Conservation (phyloP, 108 stramenopile species). For the Skeletonema grethae region DNA sequence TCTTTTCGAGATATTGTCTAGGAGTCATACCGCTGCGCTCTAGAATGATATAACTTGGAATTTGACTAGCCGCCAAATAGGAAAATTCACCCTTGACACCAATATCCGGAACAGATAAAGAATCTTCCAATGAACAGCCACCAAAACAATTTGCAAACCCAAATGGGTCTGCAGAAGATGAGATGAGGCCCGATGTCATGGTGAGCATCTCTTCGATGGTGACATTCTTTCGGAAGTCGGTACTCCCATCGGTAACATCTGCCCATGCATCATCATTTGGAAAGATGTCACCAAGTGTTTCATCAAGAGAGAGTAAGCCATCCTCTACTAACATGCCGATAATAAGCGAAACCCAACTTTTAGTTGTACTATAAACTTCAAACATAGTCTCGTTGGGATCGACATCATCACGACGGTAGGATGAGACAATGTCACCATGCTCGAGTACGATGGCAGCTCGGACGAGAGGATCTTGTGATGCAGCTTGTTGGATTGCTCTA, state of each 20-base stretch:
- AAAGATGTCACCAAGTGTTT: slow-evolving; percentile 26
- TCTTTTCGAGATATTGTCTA: not conserved
- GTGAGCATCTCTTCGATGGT: slow-evolving; percentile 22
- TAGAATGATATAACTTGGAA: not conserved
- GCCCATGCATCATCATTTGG: slow-evolving; percentile 8
- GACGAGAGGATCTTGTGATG: not conserved
- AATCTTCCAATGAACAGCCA: not conserved
- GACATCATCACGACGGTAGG: slow-evolving; percentile 12
- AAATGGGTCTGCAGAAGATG: too few relatives aligned
- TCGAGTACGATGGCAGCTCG: slow-evolving; percentile 4
- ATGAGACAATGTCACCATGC: slow-evolving; percentile 1
- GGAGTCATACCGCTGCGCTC: slow-evolving; percentile 13
- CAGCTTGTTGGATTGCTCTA: not conserved
- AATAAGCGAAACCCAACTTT: not conserved
- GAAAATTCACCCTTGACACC: slow-evolving; percentile 4
- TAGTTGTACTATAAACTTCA: not conserved
- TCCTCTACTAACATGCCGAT: slow-evolving; percentile 18
- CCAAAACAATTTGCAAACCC: not conserved
- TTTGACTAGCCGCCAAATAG: not conserved
- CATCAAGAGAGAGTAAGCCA: slow-evolving; percentile 10
- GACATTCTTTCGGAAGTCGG: slow-evolving; percentile 4
- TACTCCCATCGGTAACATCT: slow-evolving; percentile 10
- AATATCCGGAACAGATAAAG: slow-evolving; percentile 1
- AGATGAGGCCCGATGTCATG: slow-evolving; percentile 18
- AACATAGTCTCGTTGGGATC: not conserved